Conservation (phyloP, 2,329 filamentous ascomycete species). For the Rhexocercosporidium sp. region DNA sequence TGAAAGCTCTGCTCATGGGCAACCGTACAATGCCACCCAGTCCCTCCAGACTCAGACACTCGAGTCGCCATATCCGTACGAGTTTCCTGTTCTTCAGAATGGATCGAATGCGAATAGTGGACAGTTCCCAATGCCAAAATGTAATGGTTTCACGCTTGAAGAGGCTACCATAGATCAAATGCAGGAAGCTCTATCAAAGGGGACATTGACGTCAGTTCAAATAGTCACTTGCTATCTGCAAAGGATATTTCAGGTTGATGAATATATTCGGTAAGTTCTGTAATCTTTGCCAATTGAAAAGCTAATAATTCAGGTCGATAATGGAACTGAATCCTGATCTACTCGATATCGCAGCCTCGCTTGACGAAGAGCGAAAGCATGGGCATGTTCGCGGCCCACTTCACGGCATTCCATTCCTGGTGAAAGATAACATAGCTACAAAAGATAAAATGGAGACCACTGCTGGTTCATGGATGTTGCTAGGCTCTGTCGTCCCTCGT, state of each 20-base stretch:
- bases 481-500: conserved; percentile 69
- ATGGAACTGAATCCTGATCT: conserved; percentile 73
- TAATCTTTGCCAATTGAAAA: conserved; percentile 6
- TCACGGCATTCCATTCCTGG: conserved; percentile 76
- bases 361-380: conserved; percentile 63
- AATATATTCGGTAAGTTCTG: conserved; percentile 62
- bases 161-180: conserved; percentile 74
- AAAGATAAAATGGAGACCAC: conserved; percentile 77
- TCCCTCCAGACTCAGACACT: conserved; percentile 44
- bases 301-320: conserved; percentile 51
- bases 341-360: conserved; percentile 61
- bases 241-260: conserved; percentile 64
- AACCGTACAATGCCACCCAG: conserved; percentile 24
- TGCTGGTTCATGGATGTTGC: conserved; percentile 69
- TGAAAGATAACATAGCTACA: conserved; percentile 76
- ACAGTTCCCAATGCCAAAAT: conserved; percentile 66
- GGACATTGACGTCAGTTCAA: conserved; percentile 61
- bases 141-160: conserved; percentile 65
- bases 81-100: conserved; percentile 46
- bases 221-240: conserved; percentile 67
- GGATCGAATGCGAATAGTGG: conserved; percentile 36
- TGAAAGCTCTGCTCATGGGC: conserved; percentile 3
- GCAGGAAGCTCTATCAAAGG: conserved; percentile 60
- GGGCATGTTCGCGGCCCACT: conserved; percentile 67
- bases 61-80: conserved; percentile 42